A percentile compares a stretch with the other conserved stretches of the same genome.
Conservation (phyloP, 306 rosid species). For the Trichosanthes truncata region DNA sequence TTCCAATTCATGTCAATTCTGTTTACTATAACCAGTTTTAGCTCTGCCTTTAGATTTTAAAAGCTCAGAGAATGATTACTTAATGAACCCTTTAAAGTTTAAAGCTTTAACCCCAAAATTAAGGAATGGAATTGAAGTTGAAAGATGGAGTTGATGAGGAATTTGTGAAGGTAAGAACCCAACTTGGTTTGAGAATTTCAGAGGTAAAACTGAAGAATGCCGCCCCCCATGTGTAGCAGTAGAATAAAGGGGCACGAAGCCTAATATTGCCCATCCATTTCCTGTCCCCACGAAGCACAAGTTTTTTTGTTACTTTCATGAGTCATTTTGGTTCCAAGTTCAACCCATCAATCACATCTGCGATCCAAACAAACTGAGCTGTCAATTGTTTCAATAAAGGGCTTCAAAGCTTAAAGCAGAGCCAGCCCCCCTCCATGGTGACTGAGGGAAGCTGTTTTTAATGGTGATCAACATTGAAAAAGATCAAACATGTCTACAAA, state of each 20-base stretch:
- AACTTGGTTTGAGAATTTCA: neutral
- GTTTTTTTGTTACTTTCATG: conserved; percentile 35
- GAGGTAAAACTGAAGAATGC: conserved; percentile 19
- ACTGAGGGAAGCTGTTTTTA: neutral
- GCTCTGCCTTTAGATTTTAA: neutral
- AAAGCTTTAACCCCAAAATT: neutral
- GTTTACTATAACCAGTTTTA: conserved; percentile 1
- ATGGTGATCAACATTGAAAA: neutral
- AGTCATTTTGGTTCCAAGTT: conserved; percentile 40
- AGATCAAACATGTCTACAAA: conserved; percentile 7
- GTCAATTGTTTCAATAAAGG: conserved; percentile 14
- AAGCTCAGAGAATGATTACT: neutral
- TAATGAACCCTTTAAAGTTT: neutral
- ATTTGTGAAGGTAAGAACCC: neutral
- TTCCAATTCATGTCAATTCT: conserved; percentile 15
- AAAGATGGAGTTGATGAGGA: conserved; percentile 6
- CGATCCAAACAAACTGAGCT: conserved; percentile 21
- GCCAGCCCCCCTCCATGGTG: neutral
- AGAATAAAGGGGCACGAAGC: conserved; percentile 13
- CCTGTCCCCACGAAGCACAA: conserved; percentile 57
- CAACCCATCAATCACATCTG: conserved; percentile 62
- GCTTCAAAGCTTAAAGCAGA: conserved; percentile 3
- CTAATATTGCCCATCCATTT: conserved; percentile 57
- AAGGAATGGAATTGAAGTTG: neutral
- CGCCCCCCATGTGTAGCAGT: conserved; percentile 43